These are phyloP conservation scores for Leccinum angustisporum DNA, from an alignment of 1,284 basidiomycete species.

Conservation along the genomic window DNA sequence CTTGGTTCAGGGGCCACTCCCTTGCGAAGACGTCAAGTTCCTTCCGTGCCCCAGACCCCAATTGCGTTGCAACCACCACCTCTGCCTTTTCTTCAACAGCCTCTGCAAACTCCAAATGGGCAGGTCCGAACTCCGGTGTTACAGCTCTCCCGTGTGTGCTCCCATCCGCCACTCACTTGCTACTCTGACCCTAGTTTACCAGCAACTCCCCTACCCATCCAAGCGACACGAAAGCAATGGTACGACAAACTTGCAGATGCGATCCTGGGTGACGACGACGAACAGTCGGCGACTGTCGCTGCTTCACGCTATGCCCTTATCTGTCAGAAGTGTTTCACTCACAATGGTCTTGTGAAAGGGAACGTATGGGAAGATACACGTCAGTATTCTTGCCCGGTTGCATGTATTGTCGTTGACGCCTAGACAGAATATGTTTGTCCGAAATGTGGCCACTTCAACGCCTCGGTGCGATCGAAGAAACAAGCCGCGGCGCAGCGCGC, in stretches of 20 bases:
- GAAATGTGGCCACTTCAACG: constrained; percentile 75
- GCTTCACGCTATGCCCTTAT: constrained; percentile 88
- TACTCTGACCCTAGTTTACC: constrained; percentile 13
- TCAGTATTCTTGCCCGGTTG: constrained; percentile 46
- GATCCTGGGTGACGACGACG: constrained; percentile 81
- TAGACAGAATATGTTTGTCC: constrained; percentile 70
- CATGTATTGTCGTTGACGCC: constrained; percentile 2
- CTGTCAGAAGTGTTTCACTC: constrained; percentile 88
- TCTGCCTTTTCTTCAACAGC: constrained; percentile 22
- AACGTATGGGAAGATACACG: constrained; percentile 88
- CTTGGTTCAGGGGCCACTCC: constrained; percentile 32
- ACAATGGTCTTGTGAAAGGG: constrained; percentile 93
- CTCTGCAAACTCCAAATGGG: constrained; percentile 23
- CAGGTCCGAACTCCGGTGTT: constrained; percentile 26
- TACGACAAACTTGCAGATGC: constrained; percentile 88
- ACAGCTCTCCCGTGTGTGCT: constrained; percentile 43
- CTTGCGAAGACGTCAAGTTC: constrained; percentile 32
- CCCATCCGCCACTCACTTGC: not conserved
- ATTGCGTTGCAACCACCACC: constrained; percentile 16
- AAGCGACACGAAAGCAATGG: constrained; percentile 77
- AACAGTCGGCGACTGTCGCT: constrained; percentile 43
- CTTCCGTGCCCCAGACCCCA: constrained; percentile 27
- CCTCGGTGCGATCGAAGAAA: constrained; percentile 48
- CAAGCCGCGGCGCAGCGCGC: constrained; percentile 18
- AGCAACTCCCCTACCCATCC: constrained; percentile 43